Conservation (phyloP, 2,329 filamentous ascomycete species). For the Exophiala phaeomuriformis region DNA sequence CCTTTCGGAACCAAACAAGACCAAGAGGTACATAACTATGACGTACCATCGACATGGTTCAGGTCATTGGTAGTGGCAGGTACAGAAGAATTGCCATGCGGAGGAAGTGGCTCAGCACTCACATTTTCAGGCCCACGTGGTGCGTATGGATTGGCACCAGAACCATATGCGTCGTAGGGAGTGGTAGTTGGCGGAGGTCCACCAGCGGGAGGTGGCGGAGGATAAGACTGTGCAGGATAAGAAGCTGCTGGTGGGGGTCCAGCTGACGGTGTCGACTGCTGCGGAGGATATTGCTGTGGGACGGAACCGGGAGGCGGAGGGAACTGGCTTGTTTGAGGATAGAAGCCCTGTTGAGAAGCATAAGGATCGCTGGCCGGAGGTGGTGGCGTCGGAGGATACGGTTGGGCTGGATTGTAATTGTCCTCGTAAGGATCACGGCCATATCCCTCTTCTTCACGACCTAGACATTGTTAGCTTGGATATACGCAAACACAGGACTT, state of each 20-base stretch:
- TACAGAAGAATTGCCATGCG: conserved; percentile 23
- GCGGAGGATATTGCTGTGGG: conserved; percentile 21
- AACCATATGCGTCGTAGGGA: conserved; percentile 30
- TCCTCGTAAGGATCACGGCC: conserved; percentile 37
- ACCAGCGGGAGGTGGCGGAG: conserved; percentile 36
- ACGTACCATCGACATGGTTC: conserved; percentile 40
- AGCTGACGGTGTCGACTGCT: conserved; percentile 13
- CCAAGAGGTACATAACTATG: conserved; percentile 23
- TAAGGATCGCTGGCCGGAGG: conserved; percentile 28
- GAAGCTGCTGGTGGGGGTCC: conserved; percentile 15
- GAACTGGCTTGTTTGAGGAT: conserved; percentile 37
- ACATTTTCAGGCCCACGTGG: conserved; percentile 43
- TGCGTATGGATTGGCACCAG: conserved; percentile 36
- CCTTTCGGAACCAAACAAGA: conserved; percentile 9
- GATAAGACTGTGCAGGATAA: conserved; percentile 28
- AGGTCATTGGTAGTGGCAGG: conserved; percentile 32
- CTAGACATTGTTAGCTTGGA: conserved; percentile 10
- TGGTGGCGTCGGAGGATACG: conserved; percentile 35
- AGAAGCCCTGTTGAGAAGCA: conserved; percentile 34
- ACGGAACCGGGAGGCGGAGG: conserved; percentile 36
- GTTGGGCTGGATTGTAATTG: conserved; percentile 34
- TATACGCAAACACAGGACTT: background rate
- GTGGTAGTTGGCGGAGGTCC: conserved; percentile 30
- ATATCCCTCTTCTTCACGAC: conserved; percentile 19
- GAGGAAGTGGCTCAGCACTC: conserved; percentile 38